Evolutionary conservation across 78 protist genomes (phyloP).

Genomic region (Dictyostelium discoideum): dicty_2.7 NC_007090.3:2119001-2119500

Average conservation of each 20-base stretch:
- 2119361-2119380: neutral
- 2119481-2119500: constrained; percentile 13
- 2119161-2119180: constrained; percentile 8
- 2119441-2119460: neutral
- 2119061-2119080: too few relatives aligned
- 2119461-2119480: constrained; percentile 35
- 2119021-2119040: neutral
- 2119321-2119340: neutral
- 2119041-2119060: too few relatives aligned
- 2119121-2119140: constrained; percentile 19
- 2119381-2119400: neutral
- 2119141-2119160: constrained; percentile 20
- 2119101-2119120: constrained; percentile 5
- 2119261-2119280: neutral
- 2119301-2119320: too few relatives aligned
- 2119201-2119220: neutral
- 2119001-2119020: neutral
- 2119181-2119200: neutral
- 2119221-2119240: neutral
- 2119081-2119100: too few relatives aligned
- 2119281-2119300: too few relatives aligned
- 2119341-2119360: neutral
- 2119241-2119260: neutral
- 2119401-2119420: constrained; percentile 30
- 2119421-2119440: neutral